These are phyloP conservation scores for Fusarium cicatricum DNA, from an alignment of 2,329 filamentous ascomycete species.

Conservation along the genomic window DNA sequence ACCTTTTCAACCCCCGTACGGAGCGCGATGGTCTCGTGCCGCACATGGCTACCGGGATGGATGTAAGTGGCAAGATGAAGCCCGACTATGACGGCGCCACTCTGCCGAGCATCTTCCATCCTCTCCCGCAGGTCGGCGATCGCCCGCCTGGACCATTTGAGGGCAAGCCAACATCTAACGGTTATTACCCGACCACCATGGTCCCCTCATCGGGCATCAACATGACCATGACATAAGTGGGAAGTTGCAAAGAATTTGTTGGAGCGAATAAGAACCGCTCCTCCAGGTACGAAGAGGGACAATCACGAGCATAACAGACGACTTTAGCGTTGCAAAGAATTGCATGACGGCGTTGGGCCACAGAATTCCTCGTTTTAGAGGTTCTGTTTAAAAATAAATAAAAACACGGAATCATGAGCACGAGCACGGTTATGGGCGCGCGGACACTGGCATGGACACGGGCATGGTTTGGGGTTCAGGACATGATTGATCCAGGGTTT, in stretches of 20 bases:
- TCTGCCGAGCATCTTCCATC: conserved; percentile 58
- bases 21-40: conserved; percentile 47
- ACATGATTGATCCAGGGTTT: conserved; percentile 17
- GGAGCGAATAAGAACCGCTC: background rate
- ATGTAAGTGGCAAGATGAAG: conserved; percentile 55
- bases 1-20: conserved; percentile 57
- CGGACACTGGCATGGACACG: conserved; percentile 15
- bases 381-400: background rate
- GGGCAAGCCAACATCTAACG: conserved; percentile 59
- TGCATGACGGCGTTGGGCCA: conserved; percentile 18
- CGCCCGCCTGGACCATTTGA: conserved; percentile 59
- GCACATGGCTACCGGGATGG: conserved; percentile 43
- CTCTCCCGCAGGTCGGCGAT: conserved; percentile 49
- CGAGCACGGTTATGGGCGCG: conserved; percentile 3
- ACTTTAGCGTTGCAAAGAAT: conserved; percentile 4
- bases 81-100: conserved; percentile 56
- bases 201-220: conserved; percentile 58
- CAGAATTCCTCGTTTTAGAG: background rate
- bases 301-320: background rate
- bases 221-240: conserved; percentile 48
- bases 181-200: conserved; percentile 63
- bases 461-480: conserved; percentile 32
- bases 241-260: background rate
- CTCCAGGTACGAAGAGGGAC: background rate
- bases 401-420: conserved; percentile 9